Conservation (phyloP, 2,329 filamentous ascomycete genomes). For the Helicocarpus griseus region DNA sequence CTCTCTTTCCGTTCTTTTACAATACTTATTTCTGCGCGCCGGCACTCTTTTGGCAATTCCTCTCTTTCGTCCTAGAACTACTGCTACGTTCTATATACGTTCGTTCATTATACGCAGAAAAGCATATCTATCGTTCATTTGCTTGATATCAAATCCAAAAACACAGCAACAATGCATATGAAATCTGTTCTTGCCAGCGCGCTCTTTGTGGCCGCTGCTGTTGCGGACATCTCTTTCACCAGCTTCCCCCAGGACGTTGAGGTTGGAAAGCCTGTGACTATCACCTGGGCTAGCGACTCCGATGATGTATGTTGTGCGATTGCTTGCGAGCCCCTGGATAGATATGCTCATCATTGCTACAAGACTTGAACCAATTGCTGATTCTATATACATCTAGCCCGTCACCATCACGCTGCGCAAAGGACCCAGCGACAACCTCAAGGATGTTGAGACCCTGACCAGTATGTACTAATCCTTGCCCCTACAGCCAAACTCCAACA, state of each 20-base stretch:
- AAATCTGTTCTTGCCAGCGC: slow-evolving; percentile 39
- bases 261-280: slow-evolving; percentile 39
- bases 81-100: not conserved
- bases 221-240: slow-evolving; percentile 44
- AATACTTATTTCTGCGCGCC: slow-evolving; percentile 1
- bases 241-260: slow-evolving; percentile 39
- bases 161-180: slow-evolving; percentile 39
- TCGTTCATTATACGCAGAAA: not conserved
- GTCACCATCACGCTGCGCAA: slow-evolving; percentile 49
- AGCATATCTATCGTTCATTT: not conserved
- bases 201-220: slow-evolving; percentile 34
- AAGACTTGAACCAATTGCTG: slow-evolving; percentile 7
- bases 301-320: slow-evolving; percentile 15
- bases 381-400: slow-evolving; percentile 24
- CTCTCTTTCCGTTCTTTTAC: not conserved
- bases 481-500: not conserved
- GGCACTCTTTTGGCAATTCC: slow-evolving; percentile 3
- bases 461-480: slow-evolving; percentile 26
- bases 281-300: slow-evolving; percentile 40
- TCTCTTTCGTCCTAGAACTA: not conserved
- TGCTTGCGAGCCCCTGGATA: not conserved
- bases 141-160: not conserved
- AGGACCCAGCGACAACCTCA: slow-evolving; percentile 41
- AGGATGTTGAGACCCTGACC: slow-evolving; percentile 42
- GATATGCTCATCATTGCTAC: not conserved